Evolutionary conservation across 164 flowering plant species (phyloP).

Genomic region (Vitis rotundifolia): DNA sequence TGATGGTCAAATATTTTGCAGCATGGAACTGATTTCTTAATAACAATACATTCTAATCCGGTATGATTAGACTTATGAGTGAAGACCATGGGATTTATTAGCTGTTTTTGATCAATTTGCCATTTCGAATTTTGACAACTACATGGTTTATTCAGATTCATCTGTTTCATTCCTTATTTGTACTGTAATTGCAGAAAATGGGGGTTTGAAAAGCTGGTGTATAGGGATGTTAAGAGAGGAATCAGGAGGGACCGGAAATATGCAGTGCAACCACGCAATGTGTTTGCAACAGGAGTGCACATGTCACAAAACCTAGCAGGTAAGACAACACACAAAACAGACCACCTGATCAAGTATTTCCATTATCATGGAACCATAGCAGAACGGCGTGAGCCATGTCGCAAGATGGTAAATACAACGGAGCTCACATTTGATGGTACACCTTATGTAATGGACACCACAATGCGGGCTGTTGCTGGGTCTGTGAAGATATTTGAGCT

Average conservation of each 20-base stretch:
- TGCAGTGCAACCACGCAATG: conserved; percentile 78
- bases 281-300: conserved; percentile 86
- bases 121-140: too few relatives aligned
- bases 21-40: neutral
- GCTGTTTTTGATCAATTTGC: too few relatives aligned
- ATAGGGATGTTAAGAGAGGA: conserved; percentile 69
- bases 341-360: conserved; percentile 64
- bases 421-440: conserved; percentile 33
- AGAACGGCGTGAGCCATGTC: conserved; percentile 71
- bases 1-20: neutral
- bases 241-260: conserved; percentile 86
- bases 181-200: conserved; percentile 61
- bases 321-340: conserved; percentile 64
- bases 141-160: neutral
- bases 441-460: conserved; percentile 59
- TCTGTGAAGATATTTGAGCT: conserved; percentile 64
- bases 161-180: neutral
- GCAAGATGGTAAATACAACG: conserved; percentile 39
- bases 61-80: too few relatives aligned
- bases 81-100: too few relatives aligned
- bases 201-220: conserved; percentile 95
- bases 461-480: conserved; percentile 43
- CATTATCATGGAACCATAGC: conserved; percentile 90
- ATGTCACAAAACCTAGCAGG: conserved; percentile 75
- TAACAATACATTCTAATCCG: too few relatives aligned